Percentiles rank a stretch among this genome's conserved stretches.
Evolutionary conservation across 768 basidiomycete genomes (phyloP).

Genomic region (Russula dissimulans): DNA sequence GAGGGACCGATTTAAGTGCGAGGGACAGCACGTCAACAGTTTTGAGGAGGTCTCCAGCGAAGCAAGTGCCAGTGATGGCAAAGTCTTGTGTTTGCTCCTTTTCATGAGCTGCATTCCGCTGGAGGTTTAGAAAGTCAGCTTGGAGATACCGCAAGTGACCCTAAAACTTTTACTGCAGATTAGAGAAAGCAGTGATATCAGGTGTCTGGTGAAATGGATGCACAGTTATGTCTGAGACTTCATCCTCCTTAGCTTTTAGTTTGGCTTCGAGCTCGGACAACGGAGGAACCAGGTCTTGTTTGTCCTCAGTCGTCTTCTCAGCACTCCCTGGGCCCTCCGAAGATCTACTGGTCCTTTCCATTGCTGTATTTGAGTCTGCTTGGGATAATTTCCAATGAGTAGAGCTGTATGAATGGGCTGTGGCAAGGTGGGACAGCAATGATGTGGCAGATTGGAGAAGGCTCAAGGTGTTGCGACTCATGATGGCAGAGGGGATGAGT

Average conservation of each 20-base stretch:
- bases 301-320: constrained; percentile 24
- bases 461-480: constrained; percentile 46
- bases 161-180: constrained; percentile 34
- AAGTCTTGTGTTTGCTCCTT: constrained; percentile 89
- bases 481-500: constrained; percentile 26
- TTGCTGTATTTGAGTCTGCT: constrained; percentile 50
- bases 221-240: constrained; percentile 79
- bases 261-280: constrained; percentile 36
- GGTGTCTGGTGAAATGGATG: constrained; percentile 26
- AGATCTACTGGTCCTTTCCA: constrained; percentile 26
- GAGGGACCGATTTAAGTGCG: constrained; percentile 73
- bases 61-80: constrained; percentile 84
- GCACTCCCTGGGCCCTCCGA: constrained; percentile 24
- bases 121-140: constrained; percentile 93
- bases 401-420: constrained; percentile 31
- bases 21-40: constrained; percentile 84
- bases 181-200: constrained; percentile 3
- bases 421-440: constrained; percentile 41
- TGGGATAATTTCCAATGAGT: constrained; percentile 29
- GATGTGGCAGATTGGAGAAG: constrained; percentile 50
- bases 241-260: constrained; percentile 72
- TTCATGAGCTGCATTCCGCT: constrained; percentile 84
- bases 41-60: constrained; percentile 80
- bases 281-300: constrained; percentile 12
- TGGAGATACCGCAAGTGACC: constrained; percentile 83